These are phyloP conservation scores for Ogataea trehaloabstinens DNA, from an alignment of 805 yeast genomes.

Conservation along the genomic window DNA sequence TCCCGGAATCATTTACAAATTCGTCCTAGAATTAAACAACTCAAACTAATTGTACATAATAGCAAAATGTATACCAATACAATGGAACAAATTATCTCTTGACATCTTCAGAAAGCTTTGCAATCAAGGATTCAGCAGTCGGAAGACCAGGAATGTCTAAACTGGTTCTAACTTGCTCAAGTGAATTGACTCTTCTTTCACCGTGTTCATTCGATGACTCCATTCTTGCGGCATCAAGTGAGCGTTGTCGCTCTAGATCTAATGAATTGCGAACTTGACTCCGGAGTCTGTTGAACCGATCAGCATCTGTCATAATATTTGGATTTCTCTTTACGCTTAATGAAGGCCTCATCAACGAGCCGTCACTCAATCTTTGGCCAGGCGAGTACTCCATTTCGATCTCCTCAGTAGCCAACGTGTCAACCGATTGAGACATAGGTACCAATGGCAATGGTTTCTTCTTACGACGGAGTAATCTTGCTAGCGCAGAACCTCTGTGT, in stretches of 20 bases:
- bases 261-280: conserved; percentile 8
- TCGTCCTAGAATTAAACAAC: not conserved
- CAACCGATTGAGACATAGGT: conserved; percentile 33
- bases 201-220: conserved; percentile 27
- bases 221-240: conserved; percentile 19
- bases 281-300: conserved; percentile 19
- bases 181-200: conserved; percentile 21
- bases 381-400: conserved; percentile 43
- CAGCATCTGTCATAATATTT: conserved; percentile 20
- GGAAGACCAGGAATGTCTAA: conserved; percentile 37
- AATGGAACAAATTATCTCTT: not conserved
- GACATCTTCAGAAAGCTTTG: not conserved
- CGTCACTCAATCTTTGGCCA: conserved; percentile 17
- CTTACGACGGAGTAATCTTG: conserved; percentile 34
- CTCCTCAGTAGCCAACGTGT: conserved; percentile 46
- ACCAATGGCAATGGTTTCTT: conserved; percentile 29
- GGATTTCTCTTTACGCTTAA: conserved; percentile 25
- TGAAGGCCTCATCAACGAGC: conserved; percentile 34
- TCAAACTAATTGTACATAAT: conserved; percentile 2
- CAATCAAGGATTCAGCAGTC: conserved; percentile 33
- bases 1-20: conserved; percentile 16
- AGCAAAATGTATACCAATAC: not conserved
- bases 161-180: conserved; percentile 34
- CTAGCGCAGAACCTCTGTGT: conserved; percentile 38
- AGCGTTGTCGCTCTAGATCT: conserved; percentile 1